Evolutionary conservation across 768 basidiomycete genomes (phyloP).

Genomic region (Mycena pura): DNA sequence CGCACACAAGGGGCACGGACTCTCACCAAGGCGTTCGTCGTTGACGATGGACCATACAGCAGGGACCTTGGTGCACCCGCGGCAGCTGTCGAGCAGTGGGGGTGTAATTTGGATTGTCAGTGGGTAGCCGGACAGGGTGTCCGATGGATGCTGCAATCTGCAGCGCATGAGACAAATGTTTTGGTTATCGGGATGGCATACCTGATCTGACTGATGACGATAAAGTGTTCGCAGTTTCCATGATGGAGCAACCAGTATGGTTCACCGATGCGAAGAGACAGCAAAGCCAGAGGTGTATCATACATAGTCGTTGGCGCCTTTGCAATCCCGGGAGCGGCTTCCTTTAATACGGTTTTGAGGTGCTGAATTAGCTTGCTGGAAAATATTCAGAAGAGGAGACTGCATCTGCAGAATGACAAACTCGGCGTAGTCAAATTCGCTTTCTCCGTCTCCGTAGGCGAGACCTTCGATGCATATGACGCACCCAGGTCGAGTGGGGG

Average conservation of each 20-base stretch:
- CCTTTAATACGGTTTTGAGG: slow-evolving; percentile 40
- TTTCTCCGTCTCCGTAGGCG: slow-evolving; percentile 62
- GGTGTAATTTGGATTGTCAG: slow-evolving; percentile 72
- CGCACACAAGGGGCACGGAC: slow-evolving; percentile 74
- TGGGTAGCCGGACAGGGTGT: slow-evolving; percentile 67
- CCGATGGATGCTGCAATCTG: slow-evolving; percentile 66
- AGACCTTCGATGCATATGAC: slow-evolving; percentile 68
- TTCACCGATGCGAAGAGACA: slow-evolving; percentile 68
- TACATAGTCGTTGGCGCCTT: slow-evolving; percentile 52
- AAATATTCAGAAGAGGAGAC: not conserved
- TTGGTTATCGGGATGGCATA: slow-evolving; percentile 28
- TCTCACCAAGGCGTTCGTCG: slow-evolving; percentile 79
- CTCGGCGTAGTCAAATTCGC: slow-evolving; percentile 63
- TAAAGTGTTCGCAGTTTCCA: slow-evolving; percentile 83
- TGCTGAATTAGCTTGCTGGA: slow-evolving; percentile 54
- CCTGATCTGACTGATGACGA: slow-evolving; percentile 80
- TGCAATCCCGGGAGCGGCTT: slow-evolving; percentile 35
- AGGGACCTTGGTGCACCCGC: slow-evolving; percentile 73
- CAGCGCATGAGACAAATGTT: slow-evolving; percentile 6
- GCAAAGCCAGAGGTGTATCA: slow-evolving; percentile 57
- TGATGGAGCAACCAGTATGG: slow-evolving; percentile 86
- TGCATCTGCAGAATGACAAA: slow-evolving; percentile 23
- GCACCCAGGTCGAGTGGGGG: slow-evolving; percentile 40
- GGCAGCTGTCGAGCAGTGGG: slow-evolving; percentile 65
- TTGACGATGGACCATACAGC: slow-evolving; percentile 72